Base-by-base conservation (phyloP, 2,329 filamentous ascomycete genomes). In the Aspergillus tanneri region DNA sequence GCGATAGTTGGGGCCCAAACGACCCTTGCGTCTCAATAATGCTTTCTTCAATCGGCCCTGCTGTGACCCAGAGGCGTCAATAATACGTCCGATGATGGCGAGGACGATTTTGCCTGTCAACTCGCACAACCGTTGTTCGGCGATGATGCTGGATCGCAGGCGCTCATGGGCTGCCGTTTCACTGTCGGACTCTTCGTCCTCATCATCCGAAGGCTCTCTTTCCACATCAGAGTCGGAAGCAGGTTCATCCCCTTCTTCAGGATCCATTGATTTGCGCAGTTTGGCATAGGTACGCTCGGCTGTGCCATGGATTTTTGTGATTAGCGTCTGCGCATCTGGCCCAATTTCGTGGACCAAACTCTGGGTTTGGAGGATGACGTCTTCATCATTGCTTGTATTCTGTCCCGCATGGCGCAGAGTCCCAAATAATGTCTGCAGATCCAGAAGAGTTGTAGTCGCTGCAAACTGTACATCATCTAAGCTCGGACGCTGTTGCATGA, bases 51-150 rank as follows among this genome's bases (percentile, higher is more conserved):
- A 77, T 63, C 81, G 82, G 23, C 82, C 84, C 7, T 79, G 79
- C 23, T 81, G 73, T 9, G 79, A 72, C 5, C 81, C 83, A 1
- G 74, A 76, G 34, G 77, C 72, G 63, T 95, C 90, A 42, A 96
- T 76, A 32, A 90, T 83, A 44, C 83, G 84, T 16, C 85, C 88
- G 8, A 87, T 76, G 18, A 95, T 84, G 10, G 86, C 87, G 34
- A 95, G 80, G 28, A 96, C 87, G 35, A 95, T 82, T 65, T 93
- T 95, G 53, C 84, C 86, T 0, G 91, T 85, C 21, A 96, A 77
- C 60, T 92, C 87, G 69, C 92, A 97, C 1, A 97, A 79, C 16
- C 85, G 82, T 64, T 92, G 87, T 69, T 97, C 93, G 0, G 90
- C 84, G 49, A 91, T 78, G 25, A 96, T 78, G 47, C 84, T 82